Evolutionary conservation across 2,329 filamentous ascomycete species (phyloP).

Genomic region (Diaporthe vexans): DNA sequence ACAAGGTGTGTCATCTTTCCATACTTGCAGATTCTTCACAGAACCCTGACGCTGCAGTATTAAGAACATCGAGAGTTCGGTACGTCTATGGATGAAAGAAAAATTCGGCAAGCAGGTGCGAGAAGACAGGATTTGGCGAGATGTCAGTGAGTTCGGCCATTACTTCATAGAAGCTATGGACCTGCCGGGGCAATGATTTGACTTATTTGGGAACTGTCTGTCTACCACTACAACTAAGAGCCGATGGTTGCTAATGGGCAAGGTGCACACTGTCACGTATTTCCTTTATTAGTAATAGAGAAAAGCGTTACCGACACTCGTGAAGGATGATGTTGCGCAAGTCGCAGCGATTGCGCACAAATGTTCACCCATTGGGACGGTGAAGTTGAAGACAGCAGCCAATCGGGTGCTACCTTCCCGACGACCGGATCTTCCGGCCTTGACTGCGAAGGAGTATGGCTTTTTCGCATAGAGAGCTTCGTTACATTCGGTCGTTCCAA

Average conservation of each 20-base stretch:
- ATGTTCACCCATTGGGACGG: neutral
- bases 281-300: no score
- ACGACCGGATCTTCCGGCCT: neutral
- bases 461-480: neutral
- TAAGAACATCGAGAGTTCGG: constrained; percentile 6
- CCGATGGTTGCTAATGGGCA: no score
- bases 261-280: no score
- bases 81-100: constrained; percentile 4
- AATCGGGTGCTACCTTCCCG: constrained; percentile 10
- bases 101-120: neutral
- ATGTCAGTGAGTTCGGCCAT: constrained; percentile 6
- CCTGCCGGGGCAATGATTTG: neutral
- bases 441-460: no score
- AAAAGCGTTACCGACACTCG: no score
- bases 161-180: constrained; percentile 27
- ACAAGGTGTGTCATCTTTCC: neutral
- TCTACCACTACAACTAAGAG: no score
- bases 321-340: no score
- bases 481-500: neutral
- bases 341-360: neutral
- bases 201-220: no score
- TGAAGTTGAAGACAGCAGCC: neutral
- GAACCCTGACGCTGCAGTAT: neutral
- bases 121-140: constrained; percentile 18
- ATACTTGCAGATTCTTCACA: neutral